Conservation (phyloP, 108 stramenopile species). For the Nannochloropsis salina region DNA sequence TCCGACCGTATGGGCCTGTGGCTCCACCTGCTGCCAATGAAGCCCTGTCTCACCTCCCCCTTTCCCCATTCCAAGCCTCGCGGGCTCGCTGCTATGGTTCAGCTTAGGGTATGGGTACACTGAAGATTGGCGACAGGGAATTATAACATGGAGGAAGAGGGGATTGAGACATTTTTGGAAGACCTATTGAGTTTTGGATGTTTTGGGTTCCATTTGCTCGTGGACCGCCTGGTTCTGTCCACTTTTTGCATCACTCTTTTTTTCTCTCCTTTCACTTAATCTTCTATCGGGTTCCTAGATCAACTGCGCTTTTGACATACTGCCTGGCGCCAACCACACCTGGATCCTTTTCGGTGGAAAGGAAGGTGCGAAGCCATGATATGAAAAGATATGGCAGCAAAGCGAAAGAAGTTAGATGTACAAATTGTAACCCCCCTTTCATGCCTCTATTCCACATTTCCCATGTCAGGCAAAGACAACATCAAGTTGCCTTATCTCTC, state of each 20-base stretch:
- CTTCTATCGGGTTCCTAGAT: too few species aligned
- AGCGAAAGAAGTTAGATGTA: background rate
- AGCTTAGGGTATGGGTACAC: background rate
- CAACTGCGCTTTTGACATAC: background rate
- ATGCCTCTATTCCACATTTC: background rate
- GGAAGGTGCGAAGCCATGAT: background rate
- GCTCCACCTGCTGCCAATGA: constrained; percentile 11
- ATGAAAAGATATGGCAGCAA: background rate
- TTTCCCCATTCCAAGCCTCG: background rate
- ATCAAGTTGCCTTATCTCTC: background rate
- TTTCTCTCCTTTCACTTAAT: background rate
- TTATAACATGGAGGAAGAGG: too few species aligned
- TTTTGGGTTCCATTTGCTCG: too few species aligned
- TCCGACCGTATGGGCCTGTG: background rate
- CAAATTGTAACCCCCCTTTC: background rate
- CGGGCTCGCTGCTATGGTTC: background rate
- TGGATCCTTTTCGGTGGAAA: background rate
- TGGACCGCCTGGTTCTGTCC: background rate
- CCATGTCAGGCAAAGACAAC: background rate
- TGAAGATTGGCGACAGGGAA: too few species aligned
- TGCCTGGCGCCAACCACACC: background rate
- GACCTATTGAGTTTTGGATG: too few species aligned
- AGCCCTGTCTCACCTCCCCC: background rate
- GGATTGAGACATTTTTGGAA: too few species aligned
- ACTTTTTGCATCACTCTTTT: background rate